A percentile compares a stretch with the other conserved stretches of the same genome.
Conservation (phyloP, 345 rosid genomes). For the Melaleuca alternifolia region DNA sequence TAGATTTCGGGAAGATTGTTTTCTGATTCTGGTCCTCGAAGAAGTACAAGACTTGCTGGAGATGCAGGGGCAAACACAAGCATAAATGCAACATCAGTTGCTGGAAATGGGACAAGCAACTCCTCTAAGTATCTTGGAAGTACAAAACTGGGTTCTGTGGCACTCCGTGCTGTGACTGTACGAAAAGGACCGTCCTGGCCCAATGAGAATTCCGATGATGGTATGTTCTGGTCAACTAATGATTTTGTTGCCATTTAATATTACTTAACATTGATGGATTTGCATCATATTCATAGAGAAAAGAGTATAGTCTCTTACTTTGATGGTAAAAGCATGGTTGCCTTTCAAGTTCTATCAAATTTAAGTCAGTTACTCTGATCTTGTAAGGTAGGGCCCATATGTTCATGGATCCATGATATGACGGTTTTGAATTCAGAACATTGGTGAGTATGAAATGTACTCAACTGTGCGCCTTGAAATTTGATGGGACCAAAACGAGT, state of each 20-base stretch:
- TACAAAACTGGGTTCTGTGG: conserved; percentile 71
- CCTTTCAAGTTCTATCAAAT: neutral
- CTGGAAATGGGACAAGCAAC: conserved; percentile 67
- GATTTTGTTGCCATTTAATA: neutral
- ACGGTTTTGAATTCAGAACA: neutral
- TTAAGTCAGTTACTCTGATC: neutral
- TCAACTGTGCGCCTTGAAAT: neutral
- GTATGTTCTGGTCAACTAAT: conserved; percentile 9
- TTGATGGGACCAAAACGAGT: neutral
- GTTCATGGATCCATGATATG: neutral
- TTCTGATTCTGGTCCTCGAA: conserved; percentile 91
- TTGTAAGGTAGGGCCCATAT: neutral
- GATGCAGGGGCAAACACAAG: conserved; percentile 51
- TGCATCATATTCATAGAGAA: neutral
- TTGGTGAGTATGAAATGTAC: neutral
- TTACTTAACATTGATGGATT: neutral
- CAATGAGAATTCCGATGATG: conserved; percentile 89
- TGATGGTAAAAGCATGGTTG: neutral
- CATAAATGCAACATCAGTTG: conserved; percentile 29
- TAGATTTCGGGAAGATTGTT: conserved; percentile 97
- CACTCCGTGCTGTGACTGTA: conserved; percentile 75
- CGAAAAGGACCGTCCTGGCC: conserved; percentile 89
- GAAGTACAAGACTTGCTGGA: conserved; percentile 69
- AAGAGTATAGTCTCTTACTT: neutral
- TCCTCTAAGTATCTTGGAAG: conserved; percentile 77